Evolutionary conservation across 805 yeast genomes (phyloP), one percentile per base, ranked within the genome.

Genomic region (Pichia paraexigua): DNA sequence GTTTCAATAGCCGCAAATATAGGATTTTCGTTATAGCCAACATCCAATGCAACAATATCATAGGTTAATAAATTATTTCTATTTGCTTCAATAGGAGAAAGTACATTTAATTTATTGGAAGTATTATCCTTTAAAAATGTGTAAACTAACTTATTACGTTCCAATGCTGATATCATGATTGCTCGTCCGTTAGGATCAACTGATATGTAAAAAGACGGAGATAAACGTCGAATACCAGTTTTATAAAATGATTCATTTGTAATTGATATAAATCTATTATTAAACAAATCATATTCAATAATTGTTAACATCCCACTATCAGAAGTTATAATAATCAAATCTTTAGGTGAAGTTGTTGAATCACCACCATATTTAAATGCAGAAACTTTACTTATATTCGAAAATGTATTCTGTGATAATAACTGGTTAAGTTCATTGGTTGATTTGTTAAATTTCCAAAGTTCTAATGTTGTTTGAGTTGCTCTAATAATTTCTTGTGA

Each of bases 1-100:
- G 78, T 68, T 61, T 92, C 98, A 9, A 94, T 67, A 0, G 91
- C 76, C 0, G 89, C 95, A 75, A 91, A 92, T 11, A 80, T 63
- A 0, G 98, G 98, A 60, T 89, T 90, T 20, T 85, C 94, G 63
- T 35, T 35, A 35, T 75, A 84, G 0, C 84, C 87, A 2, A 83
- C 85, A 62, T 90, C 95, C 46, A 92, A 62, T 0, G 85, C 84
- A 18, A 77, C 66, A 2, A 82, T 60, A 17, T 65, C 65, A 32
- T 85, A 69, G 0, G 90, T 80, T 10, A 89, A 61, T 0, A 68
- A 58, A 32, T 72, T 67, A 7, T 80, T 71, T 28, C 78, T 68
- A 43, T 74, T 72, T 1, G 86, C 82, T 56, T 87, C 95, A 46
- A 90, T 65, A 0, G 97, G 96, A 0, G 95, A 80, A 2, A 87